Evolutionary conservation across 2,329 filamentous ascomycete species (phyloP).

Genomic region (Aspergillus carbonarius): DNA sequence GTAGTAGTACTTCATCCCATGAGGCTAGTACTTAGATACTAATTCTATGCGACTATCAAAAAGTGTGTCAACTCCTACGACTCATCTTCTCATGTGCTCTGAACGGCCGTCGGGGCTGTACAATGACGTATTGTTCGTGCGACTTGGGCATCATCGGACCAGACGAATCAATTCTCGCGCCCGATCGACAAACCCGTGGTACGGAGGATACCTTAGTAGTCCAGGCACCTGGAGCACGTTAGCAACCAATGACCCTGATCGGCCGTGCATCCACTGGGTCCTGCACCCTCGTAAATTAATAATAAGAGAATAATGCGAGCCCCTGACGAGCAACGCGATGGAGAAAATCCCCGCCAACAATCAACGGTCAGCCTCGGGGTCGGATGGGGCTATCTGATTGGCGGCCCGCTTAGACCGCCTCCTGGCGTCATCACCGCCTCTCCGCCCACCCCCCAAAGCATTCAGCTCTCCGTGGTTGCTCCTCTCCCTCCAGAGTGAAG

Average conservation of each 20-base stretch:
- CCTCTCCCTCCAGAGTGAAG: neutral
- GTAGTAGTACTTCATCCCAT: too few species aligned
- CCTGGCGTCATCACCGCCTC: constrained; percentile 19
- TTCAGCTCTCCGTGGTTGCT: neutral
- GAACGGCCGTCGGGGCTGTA: too few species aligned
- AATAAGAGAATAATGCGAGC: neutral
- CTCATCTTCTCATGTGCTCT: too few species aligned
- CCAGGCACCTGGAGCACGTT: neutral
- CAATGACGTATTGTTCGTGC: too few species aligned
- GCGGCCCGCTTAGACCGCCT: constrained; percentile 8
- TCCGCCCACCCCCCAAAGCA: neutral
- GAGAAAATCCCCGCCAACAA: neutral
- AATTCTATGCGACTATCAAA: too few species aligned
- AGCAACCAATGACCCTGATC: neutral
- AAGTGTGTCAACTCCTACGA: too few species aligned
- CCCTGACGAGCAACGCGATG: neutral
- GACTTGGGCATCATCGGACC: too few species aligned
- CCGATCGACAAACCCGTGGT: too few species aligned
- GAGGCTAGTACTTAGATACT: too few species aligned
- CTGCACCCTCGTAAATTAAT: neutral
- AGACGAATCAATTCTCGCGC: too few species aligned
- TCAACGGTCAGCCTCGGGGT: neutral
- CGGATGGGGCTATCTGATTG: constrained; percentile 12
- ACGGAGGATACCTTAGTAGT: too few species aligned
- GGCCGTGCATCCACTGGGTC: neutral